Base-by-base conservation (phyloP, 345 rosid species). In the Erucastrum elatum region DNA sequence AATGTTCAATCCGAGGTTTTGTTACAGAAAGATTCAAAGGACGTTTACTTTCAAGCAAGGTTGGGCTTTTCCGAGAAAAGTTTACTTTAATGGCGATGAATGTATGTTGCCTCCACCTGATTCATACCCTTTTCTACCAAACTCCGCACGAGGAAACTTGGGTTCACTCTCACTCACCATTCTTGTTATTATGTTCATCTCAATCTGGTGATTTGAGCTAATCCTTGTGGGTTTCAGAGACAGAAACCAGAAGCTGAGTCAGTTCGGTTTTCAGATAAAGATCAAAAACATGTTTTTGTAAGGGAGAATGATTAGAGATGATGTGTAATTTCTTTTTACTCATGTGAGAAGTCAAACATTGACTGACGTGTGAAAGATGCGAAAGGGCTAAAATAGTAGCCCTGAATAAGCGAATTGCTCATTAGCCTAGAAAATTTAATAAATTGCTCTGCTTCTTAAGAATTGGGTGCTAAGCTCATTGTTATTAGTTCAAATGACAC, bases 21-120 rank as follows among this genome's bases (percentile, higher is more conserved):
- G 30, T 77, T 92, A n/a, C 90, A 83, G 84, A 92, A 92, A 84
- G 91, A 94, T 77, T 21, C 61, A 81, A 82, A 85, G 86, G 83
- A 90, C 91, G 11, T 92, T 94, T 77, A 89, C 92, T 64, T 87
- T 94, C 80, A 88, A 88, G 79, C 90, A 92, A 39, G 98, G 98
- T 53, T 92, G 98, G 97, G 97, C 96, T 0, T 92, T 94, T 78
- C 98, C 98, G 0, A 74, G 92, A 70, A 90, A 87, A 82, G 97
- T 92, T 4, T 94, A 94, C 82, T 90, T 94, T 84, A 91, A 93
- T 75, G 99, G 99, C 0, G 96, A 94, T 39, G 97, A 91, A 63
- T 92, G 98, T 82, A 86, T 90, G 90, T 81, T 92, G 9, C 97
- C 97, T 6, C 87, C 92, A 29, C 98, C 98, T 9, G 98, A 91